Evolutionary conservation across 148 eudicot genomes (phyloP), one percentile per base, ranked within the genome.

Genomic region (Suaeda aralocaspica): DNA sequence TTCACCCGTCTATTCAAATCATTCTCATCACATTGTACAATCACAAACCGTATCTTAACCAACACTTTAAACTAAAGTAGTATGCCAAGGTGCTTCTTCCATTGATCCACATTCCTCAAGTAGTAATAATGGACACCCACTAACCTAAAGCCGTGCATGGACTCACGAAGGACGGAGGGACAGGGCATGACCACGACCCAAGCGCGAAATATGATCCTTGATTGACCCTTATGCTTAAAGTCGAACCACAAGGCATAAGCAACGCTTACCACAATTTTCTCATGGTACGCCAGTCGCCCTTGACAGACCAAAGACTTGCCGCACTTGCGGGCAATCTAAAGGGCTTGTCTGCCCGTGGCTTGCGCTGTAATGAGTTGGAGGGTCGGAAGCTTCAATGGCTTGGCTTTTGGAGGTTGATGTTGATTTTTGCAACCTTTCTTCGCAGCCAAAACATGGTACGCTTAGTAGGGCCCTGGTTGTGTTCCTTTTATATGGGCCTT

Each of bases 201-300:
- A 91, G 89, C 12, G 95, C 79, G 8, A 73, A 53, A 87, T 75
- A 29, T 91, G 97, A 62, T 91, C 97, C 58, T 91, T 91, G 34
- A 89, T 83, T 0, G 97, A 91, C 53, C 97, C 78, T 91, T 91
- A 74, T 91, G 97, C 80, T 91, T 91, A 71, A 91, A 91, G 46
- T 91, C 94, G 97, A 91, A 4, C 97, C 97, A 69, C 97, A 10
- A 79, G 77, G 31, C 97, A 91, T 14, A 84, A 73, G 95, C 95
- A 91, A 22, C 95, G 90, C 80, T 84, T 89, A n/a, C 97, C 95
- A 41, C 97, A 91, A 60, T 91, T 80, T 91, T 89, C 82, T 91
- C 97, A 46, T 91, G 55, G 97, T 91, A 5, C 97, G 82, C 97
- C 95, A 91, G 64, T 91, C 97, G 1, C 97, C 97, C 60, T 91